A percentile compares a stretch with the other conserved stretches of the same genome.
phyloP scores from a whole-genome alignment of 345 rosid species.

The Hirschfeldia incana region DNA sequence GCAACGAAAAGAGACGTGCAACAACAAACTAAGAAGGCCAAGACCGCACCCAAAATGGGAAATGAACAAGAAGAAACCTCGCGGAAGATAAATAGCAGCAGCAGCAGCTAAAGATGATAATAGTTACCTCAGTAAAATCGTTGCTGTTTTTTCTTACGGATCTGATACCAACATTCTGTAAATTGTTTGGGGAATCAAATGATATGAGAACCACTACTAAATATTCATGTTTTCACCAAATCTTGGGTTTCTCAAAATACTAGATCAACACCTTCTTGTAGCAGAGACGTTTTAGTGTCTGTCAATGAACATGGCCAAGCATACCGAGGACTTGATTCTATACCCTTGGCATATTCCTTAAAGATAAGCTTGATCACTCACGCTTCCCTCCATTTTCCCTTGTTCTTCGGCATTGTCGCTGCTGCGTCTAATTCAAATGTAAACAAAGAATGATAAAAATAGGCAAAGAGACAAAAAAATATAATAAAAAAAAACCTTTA shows the following conservation, averaged over 20 bases:
- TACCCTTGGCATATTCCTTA: conserved; percentile 82
- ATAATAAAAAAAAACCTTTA: neutral
- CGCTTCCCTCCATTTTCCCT: conserved; percentile 76
- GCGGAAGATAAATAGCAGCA: neutral
- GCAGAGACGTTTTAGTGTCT: conserved; percentile 52
- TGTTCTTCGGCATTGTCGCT: conserved; percentile 72
- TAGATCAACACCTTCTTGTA: too few relatives aligned
- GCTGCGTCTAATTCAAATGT: neutral
- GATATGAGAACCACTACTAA: neutral
- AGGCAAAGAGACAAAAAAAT: neutral
- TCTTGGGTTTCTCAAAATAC: neutral
- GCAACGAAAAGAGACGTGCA: conserved; percentile 40
- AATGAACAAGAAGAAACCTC: conserved; percentile 30
- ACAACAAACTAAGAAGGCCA: conserved; percentile 40
- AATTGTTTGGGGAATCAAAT: conserved; percentile 21
- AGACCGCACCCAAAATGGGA: conserved; percentile 40
- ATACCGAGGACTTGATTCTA: conserved; percentile 61
- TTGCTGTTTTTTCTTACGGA: neutral
- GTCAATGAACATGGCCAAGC: conserved; percentile 69
- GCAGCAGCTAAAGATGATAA: neutral
- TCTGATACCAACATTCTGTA: neutral
- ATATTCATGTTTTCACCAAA: conserved; percentile 7
- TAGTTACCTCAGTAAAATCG: neutral
- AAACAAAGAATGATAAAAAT: too few relatives aligned
- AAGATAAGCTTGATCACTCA: conserved; percentile 32